Evolutionary conservation across 768 basidiomycete species (phyloP).

Genomic region (Termitomyces sp.): DNA sequence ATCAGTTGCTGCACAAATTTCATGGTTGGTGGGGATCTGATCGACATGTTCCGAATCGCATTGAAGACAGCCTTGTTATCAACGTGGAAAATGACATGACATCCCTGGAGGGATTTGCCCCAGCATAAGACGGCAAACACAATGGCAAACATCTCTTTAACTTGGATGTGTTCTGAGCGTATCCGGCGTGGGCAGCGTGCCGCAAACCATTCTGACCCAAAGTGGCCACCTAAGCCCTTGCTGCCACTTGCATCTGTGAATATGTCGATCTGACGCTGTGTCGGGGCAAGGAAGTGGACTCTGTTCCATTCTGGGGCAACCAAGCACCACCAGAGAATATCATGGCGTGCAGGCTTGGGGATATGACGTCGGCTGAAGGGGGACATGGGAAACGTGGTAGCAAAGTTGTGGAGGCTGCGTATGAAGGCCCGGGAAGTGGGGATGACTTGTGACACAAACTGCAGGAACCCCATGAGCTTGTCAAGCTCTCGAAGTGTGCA

Average conservation of each 20-base stretch:
- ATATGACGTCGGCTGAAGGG: background rate
- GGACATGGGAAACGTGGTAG: background rate
- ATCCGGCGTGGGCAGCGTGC: no score
- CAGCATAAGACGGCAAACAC: no score
- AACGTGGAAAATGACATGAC: no score
- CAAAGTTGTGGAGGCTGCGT: background rate
- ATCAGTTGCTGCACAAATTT: no score
- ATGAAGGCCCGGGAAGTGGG: background rate
- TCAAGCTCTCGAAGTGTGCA: background rate
- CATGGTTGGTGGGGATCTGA: no score
- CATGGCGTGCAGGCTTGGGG: background rate
- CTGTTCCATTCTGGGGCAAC: background rate
- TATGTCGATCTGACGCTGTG: background rate
- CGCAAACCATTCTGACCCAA: background rate
- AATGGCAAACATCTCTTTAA: no score
- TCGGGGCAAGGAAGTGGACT: background rate
- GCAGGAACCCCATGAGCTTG: background rate
- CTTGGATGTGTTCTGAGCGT: no score
- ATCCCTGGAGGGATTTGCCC: no score
- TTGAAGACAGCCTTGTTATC: no score
- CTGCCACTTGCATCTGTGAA: background rate
- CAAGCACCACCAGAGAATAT: background rate
- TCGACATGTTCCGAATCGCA: no score
- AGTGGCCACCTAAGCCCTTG: background rate
- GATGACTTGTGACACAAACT: background rate